Percentiles rank a stretch among this genome's conserved stretches.
Evolutionary conservation across 2,329 filamentous ascomycete species (phyloP).

Genomic region (Pseudocercospora fijiensis): DNA sequence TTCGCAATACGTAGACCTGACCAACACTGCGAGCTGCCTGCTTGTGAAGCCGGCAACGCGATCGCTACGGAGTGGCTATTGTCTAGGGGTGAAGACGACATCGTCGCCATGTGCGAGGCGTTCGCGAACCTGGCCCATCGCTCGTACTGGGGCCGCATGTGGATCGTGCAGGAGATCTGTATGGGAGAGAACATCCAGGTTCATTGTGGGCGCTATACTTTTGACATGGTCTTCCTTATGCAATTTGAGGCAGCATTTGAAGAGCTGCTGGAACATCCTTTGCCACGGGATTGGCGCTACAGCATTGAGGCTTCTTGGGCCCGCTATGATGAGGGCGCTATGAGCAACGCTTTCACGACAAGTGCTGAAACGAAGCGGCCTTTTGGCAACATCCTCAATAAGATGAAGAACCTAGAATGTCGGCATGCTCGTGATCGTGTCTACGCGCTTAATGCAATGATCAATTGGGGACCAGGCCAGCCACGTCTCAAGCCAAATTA

Average conservation of each 20-base stretch:
- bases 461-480: background rate
- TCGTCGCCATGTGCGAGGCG: background rate
- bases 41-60: background rate
- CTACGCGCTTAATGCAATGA: background rate
- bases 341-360: background rate
- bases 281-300: background rate
- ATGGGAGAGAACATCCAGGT: background rate
- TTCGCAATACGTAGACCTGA: background rate
- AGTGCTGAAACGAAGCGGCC: background rate
- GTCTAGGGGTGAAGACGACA: background rate
- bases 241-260: background rate
- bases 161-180: conserved; percentile 1
- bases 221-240: background rate
- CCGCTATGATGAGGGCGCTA: background rate
- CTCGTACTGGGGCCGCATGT: conserved; percentile 1
- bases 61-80: background rate
- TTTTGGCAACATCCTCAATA: background rate
- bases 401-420: background rate
- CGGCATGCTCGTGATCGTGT: background rate
- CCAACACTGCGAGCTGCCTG: background rate
- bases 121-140: background rate
- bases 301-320: background rate
- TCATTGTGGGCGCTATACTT: background rate
- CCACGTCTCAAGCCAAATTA: background rate
- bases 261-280: background rate